These are phyloP conservation scores for Aspergillus chevalieri DNA, from an alignment of 2,329 filamentous ascomycete genomes.

Conservation along the genomic window DNA sequence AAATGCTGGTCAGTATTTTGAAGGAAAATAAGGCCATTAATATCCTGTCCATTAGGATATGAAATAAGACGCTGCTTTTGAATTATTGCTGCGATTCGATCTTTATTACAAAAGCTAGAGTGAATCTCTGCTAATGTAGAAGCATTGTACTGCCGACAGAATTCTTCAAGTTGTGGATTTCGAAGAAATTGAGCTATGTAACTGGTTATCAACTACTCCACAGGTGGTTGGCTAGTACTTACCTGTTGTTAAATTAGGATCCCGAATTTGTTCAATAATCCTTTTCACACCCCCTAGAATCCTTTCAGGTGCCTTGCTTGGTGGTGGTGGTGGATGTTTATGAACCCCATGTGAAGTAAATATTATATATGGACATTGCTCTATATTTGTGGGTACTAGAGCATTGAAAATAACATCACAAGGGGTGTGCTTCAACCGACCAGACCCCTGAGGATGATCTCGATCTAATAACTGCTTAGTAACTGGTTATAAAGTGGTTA, in stretches of 20 bases:
- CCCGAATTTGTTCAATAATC: constrained; percentile 3
- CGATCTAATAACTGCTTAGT: too few relatives aligned
- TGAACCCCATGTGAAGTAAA: constrained; percentile 9
- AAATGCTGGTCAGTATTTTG: too few relatives aligned
- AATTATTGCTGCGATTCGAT: constrained; percentile 5
- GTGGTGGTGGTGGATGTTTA: constrained; percentile 9
- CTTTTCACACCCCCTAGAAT: constrained; percentile 3
- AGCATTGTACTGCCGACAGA: constrained; percentile 7
- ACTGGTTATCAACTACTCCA: too few relatives aligned
- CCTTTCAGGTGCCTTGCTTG: not conserved
- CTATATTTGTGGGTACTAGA: too few relatives aligned
- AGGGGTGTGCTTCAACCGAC: not conserved
- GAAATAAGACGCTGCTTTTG: constrained; percentile 4
- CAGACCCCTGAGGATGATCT: constrained; percentile 7
- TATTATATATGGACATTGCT: constrained; percentile 6
- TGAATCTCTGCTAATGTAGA: constrained; percentile 6
- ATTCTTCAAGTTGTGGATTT: constrained; percentile 4
- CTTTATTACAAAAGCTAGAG: constrained; percentile 4
- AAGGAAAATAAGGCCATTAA: too few relatives aligned
- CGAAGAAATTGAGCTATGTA: constrained; percentile 9
- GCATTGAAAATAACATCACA: constrained; percentile 7
- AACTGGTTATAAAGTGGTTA: too few relatives aligned
- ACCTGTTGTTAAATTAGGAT: constrained; percentile 1
- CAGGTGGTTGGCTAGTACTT: too few relatives aligned
- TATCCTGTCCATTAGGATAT: constrained; percentile 4